Percentiles rank a stretch among this genome's conserved stretches.
Evolutionary conservation across 1,284 basidiomycete species (phyloP).

Genomic region (Phlebopus sp.): DNA sequence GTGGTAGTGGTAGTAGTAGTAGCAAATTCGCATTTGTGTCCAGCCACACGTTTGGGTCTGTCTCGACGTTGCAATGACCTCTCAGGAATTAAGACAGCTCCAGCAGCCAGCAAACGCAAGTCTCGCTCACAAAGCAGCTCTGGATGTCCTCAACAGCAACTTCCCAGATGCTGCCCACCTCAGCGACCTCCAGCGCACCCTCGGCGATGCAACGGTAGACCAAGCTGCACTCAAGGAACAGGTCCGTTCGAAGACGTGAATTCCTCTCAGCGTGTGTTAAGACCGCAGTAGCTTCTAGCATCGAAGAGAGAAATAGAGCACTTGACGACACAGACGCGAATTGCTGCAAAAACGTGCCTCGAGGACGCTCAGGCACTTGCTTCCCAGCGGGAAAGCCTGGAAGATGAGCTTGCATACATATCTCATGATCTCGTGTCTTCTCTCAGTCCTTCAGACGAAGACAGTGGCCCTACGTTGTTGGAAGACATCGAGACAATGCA

Average conservation of each 20-base stretch:
- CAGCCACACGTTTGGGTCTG: slow-evolving; percentile 18
- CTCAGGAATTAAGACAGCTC: slow-evolving; percentile 46
- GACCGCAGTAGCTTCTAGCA: slow-evolving; percentile 55
- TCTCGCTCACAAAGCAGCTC: slow-evolving; percentile 41
- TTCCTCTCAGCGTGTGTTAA: slow-evolving; percentile 25
- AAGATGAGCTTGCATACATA: slow-evolving; percentile 72
- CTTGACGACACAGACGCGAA: slow-evolving; percentile 44
- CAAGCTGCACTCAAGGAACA: slow-evolving; percentile 40
- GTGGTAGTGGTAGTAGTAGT: too few species aligned
- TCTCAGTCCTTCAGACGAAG: slow-evolving; percentile 39
- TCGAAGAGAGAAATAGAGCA: slow-evolving; percentile 48
- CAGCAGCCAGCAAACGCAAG: slow-evolving; percentile 45
- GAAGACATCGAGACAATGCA: slow-evolving; percentile 79
- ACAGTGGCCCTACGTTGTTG: slow-evolving; percentile 59
- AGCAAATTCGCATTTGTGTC: too few species aligned
- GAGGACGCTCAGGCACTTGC: slow-evolving; percentile 69
- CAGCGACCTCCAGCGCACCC: slow-evolving; percentile 39
- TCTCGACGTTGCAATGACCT: slow-evolving; percentile 41
- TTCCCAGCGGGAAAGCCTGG: slow-evolving; percentile 70
- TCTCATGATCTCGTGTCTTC: slow-evolving; percentile 64
- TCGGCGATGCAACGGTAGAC: slow-evolving; percentile 35
- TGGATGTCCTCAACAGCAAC: slow-evolving; percentile 44
- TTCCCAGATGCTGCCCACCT: slow-evolving; percentile 50
- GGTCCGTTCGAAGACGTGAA: slow-evolving; percentile 36
- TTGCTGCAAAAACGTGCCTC: slow-evolving; percentile 44